Conservation (phyloP, 257 asterid genomes). For the Primulina eburnea region DNA sequence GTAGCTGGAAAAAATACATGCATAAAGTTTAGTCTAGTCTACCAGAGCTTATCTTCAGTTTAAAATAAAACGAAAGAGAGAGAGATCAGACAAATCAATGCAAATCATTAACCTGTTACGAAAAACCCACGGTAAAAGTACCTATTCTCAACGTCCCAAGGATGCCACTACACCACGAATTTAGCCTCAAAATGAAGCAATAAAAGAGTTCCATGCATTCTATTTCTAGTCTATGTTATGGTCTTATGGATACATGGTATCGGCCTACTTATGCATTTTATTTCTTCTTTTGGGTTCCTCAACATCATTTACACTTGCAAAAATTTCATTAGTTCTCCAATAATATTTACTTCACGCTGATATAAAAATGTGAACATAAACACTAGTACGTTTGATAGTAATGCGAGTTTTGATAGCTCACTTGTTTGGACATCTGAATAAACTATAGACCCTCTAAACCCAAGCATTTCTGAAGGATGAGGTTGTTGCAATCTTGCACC, state of each 20-base stretch:
- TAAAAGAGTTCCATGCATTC: neutral
- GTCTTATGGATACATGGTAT: neutral
- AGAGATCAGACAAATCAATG: too few species aligned
- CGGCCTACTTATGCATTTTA: neutral
- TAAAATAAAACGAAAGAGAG: neutral
- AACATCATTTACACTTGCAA: neutral
- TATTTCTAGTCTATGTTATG: too few species aligned
- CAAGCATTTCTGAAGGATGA: neutral
- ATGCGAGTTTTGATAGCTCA: neutral
- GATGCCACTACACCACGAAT: neutral
- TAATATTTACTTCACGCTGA: neutral
- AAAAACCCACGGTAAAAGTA: neutral
- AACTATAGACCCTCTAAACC: neutral
- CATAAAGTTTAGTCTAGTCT: neutral
- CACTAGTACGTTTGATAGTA: neutral
- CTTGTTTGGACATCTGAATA: neutral
- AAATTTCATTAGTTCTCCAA: neutral
- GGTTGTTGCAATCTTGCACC: neutral
- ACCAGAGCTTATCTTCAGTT: neutral
- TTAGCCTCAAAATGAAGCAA: neutral
- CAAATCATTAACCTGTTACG: neutral
- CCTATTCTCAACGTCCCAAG: neutral
- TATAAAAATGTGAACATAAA: neutral
- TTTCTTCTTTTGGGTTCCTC: neutral
- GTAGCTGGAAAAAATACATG: too few species aligned